Conservation (phyloP, 192 early-diverging fungal species). For the Umbelopsis sp. region DNA sequence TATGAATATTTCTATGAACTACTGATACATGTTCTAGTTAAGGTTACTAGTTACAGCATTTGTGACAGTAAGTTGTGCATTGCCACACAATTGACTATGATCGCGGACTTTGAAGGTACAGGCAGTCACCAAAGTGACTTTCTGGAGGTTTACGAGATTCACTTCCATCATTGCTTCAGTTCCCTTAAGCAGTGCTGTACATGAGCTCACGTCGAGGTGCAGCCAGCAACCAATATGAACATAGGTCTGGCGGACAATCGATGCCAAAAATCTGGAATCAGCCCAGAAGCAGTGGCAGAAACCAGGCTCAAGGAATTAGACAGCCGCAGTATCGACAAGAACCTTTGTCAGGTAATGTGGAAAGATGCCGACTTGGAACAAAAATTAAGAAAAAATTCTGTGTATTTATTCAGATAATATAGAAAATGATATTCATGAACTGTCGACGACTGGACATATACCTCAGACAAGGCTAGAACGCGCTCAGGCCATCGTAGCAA, state of each 20-base stretch:
- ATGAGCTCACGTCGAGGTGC: slow-evolving; percentile 13
- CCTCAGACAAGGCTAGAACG: not conserved
- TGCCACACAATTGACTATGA: not conserved
- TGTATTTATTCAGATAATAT: not conserved
- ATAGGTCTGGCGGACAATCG: not conserved
- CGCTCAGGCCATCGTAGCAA: not conserved
- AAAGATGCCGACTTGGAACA: not conserved
- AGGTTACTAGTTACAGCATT: too few relatives aligned
- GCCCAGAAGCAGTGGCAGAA: not conserved
- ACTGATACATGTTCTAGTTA: too few relatives aligned
- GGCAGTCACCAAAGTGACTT: not conserved
- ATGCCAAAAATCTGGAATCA: not conserved
- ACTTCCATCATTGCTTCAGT: not conserved
- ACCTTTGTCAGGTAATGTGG: not conserved
- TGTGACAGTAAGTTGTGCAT: too few relatives aligned
- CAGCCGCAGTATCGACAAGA: slow-evolving; percentile 1
- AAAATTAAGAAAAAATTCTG: not conserved
- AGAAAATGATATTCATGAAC: not conserved
- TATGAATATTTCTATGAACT: too few relatives aligned
- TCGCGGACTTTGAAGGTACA: not conserved
- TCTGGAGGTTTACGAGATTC: not conserved
- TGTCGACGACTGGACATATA: not conserved
- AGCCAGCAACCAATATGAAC: not conserved
- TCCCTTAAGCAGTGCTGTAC: not conserved
- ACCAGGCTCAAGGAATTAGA: not conserved